Evolutionary conservation across 2,329 filamentous ascomycete species (phyloP).

Genomic region (Plenodomus biglobosus): DNA sequence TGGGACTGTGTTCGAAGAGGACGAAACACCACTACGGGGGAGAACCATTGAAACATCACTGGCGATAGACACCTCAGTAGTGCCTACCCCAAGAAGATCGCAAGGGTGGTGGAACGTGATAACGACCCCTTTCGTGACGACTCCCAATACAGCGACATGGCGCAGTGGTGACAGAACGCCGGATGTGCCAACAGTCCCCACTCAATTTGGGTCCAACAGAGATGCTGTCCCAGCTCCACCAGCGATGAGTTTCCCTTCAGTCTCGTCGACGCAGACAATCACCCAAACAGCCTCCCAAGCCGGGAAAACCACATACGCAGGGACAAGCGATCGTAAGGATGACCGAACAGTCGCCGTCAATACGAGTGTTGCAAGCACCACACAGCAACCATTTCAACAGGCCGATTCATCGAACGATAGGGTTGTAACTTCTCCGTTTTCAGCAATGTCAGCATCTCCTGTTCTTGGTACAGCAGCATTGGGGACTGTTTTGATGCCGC

Average conservation of each 20-base stretch:
- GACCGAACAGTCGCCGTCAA: not conserved
- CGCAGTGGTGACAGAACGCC: slow-evolving; percentile 29
- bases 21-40: slow-evolving; percentile 49
- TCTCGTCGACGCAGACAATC: slow-evolving; percentile 8
- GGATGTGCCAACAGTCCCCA: slow-evolving; percentile 38
- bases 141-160: slow-evolving; percentile 43
- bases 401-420: slow-evolving; percentile 13
- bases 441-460: slow-evolving; percentile 37
- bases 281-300: not conserved
- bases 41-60: slow-evolving; percentile 36
- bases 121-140: slow-evolving; percentile 64
- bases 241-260: slow-evolving; percentile 25
- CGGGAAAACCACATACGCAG: not conserved
- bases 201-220: slow-evolving; percentile 21
- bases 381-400: slow-evolving; percentile 10
- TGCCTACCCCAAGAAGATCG: slow-evolving; percentile 60
- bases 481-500: slow-evolving; percentile 38
- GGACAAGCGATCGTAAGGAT: not conserved
- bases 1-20: slow-evolving; percentile 71
- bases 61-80: slow-evolving; percentile 40
- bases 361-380: slow-evolving; percentile 2
- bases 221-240: slow-evolving; percentile 18
- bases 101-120: slow-evolving; percentile 79
- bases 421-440: slow-evolving; percentile 27
- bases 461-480: slow-evolving; percentile 36